Evolutionary conservation across 441 rosid genomes (phyloP), one percentile per base, ranked within the genome.

Genomic region (Erodium moschatum): DNA sequence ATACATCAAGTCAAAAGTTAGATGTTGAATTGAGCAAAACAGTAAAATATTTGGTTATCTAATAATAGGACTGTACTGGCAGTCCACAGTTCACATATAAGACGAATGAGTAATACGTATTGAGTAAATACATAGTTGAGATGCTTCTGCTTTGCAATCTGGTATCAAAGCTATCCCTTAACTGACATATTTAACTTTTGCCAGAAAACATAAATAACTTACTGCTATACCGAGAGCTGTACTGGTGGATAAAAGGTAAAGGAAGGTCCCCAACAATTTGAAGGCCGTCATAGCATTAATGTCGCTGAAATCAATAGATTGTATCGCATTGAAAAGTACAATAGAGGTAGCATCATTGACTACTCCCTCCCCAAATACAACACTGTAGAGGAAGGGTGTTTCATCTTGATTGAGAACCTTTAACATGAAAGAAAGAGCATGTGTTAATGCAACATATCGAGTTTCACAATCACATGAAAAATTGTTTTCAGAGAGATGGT

Each of bases 301-400:
- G 46, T 75, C n/a, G 72, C 44, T 66, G 70, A 83, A 72, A 62
- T 81, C 77, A 0, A 86, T 21, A 0, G 88, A 81, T 63, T 83
- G 90, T 38, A 86, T 82, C 20, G 95, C 76, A 61, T 86, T 86
- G 78, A 78, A 88, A 60, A 88, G 84, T 79, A 88, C 91, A 72
- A 86, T 85, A 31, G 91, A 88, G 61, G 91, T 88, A 54, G 90
- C 91, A 78, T 86, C 95, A 75, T 88, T 88, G 70, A 88, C 91
- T 24, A 88, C 89, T 76, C 95, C 95, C 70, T 88, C 95, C 69
- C 87, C 95, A 66, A 88, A 88, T n/a, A 86, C 86, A 7, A 84
- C 63, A 67, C 95, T 86, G 73, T 88, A 88, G 61, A 88, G 91
- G 74, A 86, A 85, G 29, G 91, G 95, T 1, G 90, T 88, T 70